Evolutionary conservation across 2,329 filamentous ascomycete species (phyloP), one percentile per base, ranked within the genome.

Genomic region (Epichloe sp.): DNA sequence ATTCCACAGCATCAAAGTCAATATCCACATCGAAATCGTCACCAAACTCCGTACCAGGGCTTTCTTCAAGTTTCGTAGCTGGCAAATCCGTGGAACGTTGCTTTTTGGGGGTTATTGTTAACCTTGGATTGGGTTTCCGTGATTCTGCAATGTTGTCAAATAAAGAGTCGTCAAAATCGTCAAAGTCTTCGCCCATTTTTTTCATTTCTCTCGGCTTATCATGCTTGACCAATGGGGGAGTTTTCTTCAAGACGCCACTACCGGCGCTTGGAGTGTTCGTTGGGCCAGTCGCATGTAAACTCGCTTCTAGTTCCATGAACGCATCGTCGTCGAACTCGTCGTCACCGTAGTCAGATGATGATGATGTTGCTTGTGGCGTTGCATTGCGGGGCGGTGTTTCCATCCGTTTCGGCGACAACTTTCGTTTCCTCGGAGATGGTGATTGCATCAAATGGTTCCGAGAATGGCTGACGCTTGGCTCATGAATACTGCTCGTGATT

Each of bases 1-100:
- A 69, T 67, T 89, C 84, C 56, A 82, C 82, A 54, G 84, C 82
- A 59, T 91, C 87, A 61, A 88, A 85, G 65, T 95, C 88, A 65
- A 82, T 75, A 58, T 80, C 88, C 68, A 88, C 86, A 52, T 79
- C 84, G 57, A 77, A 81, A 47, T 63, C 64, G 36, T 67, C 66
- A 21, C 64, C 63, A 58, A 70, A 63, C 26, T 70, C 66, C 50
- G 68, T 62, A 48, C 62, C 58, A 45, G 55, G 51, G 50, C 52
- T 54, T 19, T 45, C 47, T 44, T 60, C 54, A 7, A 45, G 52
- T 26, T 44, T 48, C n/a, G 15, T 4, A 34, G 35, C 12, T n/a
- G 17, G 40, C 10, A 47, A 41, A 12, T 49, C 50, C 11, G 53
- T 52, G 34, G 52, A 52, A 48, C 51, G 36, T 8, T 52, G 44